A percentile compares a stretch with the other conserved stretches of the same genome.
Evolutionary conservation across 2,329 filamentous ascomycete species (phyloP).

Genomic region (Fusarium bulbicola): DNA sequence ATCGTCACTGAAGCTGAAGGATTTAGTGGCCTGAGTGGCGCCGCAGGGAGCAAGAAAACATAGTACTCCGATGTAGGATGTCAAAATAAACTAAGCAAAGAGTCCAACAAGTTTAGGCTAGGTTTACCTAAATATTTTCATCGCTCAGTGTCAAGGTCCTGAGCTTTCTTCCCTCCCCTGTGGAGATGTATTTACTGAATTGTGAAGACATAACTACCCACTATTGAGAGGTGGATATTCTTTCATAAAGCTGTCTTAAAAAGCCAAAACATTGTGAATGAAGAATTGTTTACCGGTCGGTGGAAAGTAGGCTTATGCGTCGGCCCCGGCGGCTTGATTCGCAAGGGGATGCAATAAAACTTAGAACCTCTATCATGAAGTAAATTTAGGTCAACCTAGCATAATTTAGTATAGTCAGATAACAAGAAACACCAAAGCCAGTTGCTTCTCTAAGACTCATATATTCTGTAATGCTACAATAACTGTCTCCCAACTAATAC

Average conservation of each 20-base stretch:
- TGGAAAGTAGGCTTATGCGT: too few species aligned
- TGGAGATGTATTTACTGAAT: slow-evolving; percentile 1
- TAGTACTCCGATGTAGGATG: neutral
- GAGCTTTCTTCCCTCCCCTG: neutral
- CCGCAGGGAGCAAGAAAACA: neutral
- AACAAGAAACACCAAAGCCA: neutral
- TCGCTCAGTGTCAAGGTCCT: neutral
- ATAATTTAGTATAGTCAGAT: too few species aligned
- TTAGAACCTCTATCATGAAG: too few species aligned
- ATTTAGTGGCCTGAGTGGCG: slow-evolving; percentile 4
- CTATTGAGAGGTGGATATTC: neutral
- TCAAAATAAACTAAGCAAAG: neutral
- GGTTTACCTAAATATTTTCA: neutral
- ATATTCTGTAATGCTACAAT: neutral
- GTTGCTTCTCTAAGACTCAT: neutral
- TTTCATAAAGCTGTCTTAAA: neutral
- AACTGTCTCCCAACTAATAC: neutral
- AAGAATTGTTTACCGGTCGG: too few species aligned
- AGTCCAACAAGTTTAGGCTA: neutral
- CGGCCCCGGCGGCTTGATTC: too few species aligned
- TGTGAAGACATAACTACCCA: slow-evolving; percentile 14
- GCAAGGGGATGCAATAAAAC: too few species aligned
- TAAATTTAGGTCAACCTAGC: too few species aligned
- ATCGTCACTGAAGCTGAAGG: neutral
- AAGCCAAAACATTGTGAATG: neutral